Percentiles rank a stretch among this genome's conserved stretches.
phyloP scores from a whole-genome alignment of 2,329 filamentous ascomycete genomes.

The Didymella arachidicola region DNA sequence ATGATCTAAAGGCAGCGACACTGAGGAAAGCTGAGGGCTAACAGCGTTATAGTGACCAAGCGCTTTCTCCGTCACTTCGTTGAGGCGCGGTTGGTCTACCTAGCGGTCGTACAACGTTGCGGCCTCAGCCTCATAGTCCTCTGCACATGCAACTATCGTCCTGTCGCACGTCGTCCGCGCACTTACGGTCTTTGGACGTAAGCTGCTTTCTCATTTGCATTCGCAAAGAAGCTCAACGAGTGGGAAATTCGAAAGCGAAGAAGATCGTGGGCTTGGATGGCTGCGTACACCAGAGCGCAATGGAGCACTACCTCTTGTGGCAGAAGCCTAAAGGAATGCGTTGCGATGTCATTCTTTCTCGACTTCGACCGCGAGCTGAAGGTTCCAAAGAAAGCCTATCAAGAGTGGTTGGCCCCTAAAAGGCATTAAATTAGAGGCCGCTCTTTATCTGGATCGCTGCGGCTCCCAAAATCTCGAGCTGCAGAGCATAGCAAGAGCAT shows the following conservation, averaged over 20 bases:
- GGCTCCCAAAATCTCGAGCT: background rate
- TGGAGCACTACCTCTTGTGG: background rate
- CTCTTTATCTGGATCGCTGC: background rate
- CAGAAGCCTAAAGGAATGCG: background rate
- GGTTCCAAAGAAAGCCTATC: background rate
- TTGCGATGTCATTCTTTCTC: background rate
- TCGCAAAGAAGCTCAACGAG: too few species aligned
- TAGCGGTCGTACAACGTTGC: background rate
- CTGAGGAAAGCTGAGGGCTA: background rate
- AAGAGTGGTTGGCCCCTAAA: background rate
- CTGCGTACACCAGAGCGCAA: background rate
- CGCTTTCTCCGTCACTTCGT: background rate
- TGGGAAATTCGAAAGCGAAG: too few species aligned
- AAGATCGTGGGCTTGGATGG: background rate
- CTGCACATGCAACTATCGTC: background rate
- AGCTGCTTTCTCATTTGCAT: background rate
- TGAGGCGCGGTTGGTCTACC: background rate
- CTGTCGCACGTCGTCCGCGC: background rate
- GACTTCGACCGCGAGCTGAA: background rate
- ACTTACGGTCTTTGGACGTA: background rate
- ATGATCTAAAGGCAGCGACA: background rate
- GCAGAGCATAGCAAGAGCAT: background rate
- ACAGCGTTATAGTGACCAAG: background rate
- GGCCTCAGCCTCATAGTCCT: background rate
- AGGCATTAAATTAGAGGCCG: background rate